Evolutionary conservation across 2,329 filamentous ascomycete species (phyloP), one percentile per base, ranked within the genome.

Genomic region (Paecilomyces formosus): DNA sequence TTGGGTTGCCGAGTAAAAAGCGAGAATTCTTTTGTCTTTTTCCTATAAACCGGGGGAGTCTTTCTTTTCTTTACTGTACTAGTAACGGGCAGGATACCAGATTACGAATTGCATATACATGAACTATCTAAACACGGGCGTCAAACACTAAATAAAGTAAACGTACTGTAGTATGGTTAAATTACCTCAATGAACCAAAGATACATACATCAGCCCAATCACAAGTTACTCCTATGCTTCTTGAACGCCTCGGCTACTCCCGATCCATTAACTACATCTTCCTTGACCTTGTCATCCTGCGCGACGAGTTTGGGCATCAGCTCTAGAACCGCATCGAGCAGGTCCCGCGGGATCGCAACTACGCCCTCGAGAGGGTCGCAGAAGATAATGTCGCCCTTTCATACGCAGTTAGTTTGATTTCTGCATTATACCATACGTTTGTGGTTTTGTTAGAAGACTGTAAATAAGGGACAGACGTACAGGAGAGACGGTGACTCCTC

Each of bases 1-100:
- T 60, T 97, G 92, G 92, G 92, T 97, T 64, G 90, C 91, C 2
- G 92, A 96, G 81, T 96, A 90, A 72, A 70, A 31, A 55, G 28
- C 53, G 55, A 39, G 6, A 30, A 57, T 62, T 55, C 45, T 55
- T 62, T 62, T 26, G 35, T 62, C 61, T 53, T n/a, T 28, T 58
- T 54, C 58, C 60, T 49, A 55, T 62, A 54, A 21, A 24, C 12
- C 22, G 49, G 49, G 49, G 18, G 13, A 26, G 24, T 52, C 22
- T 3, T 55, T 58, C 15, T 55, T 58, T 49, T 55, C 28, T 26
- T 57, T 21, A 24, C 49, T 45, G 39, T 45, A 45, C 39, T 18
- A 45, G 39, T 45, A 45, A 45, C 18, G 39, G 39, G 39, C 39
- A 45, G 39, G 39, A 45, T 45, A 45, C 39, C 39, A 45, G 18